A percentile compares a stretch with the other conserved stretches of the same genome.
phyloP scores from a whole-genome alignment of 2,329 filamentous ascomycete genomes.

The Fusarium verrucosum region DNA sequence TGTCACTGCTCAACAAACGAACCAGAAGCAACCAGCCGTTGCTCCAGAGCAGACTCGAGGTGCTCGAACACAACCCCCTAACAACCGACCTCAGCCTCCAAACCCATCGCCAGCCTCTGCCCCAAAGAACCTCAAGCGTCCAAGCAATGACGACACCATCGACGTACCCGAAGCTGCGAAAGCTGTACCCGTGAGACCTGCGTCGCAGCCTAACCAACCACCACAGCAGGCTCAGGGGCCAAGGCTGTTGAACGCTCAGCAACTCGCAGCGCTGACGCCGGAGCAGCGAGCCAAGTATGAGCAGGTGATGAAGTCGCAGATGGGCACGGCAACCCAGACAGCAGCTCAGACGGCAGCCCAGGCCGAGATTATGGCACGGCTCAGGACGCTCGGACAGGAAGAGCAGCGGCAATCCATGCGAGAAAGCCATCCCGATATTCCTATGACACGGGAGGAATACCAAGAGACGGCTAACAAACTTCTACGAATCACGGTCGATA shows the following conservation, averaged over 20 bases:
- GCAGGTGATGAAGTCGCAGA: slow-evolving; percentile 47
- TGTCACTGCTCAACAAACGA: slow-evolving; percentile 42
- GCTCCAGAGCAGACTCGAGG: slow-evolving; percentile 43
- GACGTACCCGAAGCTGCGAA: slow-evolving; percentile 44
- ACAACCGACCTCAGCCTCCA: slow-evolving; percentile 49
- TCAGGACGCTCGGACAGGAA: slow-evolving; percentile 52
- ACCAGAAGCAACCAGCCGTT: slow-evolving; percentile 45
- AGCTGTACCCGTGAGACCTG: slow-evolving; percentile 34
- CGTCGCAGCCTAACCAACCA: slow-evolving; percentile 40
- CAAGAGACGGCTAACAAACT: slow-evolving; percentile 58
- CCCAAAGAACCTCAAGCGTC: slow-evolving; percentile 61
- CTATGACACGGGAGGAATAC: slow-evolving; percentile 57
- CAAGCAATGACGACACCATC: slow-evolving; percentile 57
- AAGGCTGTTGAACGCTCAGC: slow-evolving; percentile 46
- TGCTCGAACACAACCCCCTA: slow-evolving; percentile 42
- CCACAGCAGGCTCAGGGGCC: slow-evolving; percentile 24
- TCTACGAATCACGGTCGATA: slow-evolving; percentile 52
- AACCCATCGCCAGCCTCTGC: slow-evolving; percentile 52
- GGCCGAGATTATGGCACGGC: slow-evolving; percentile 45
- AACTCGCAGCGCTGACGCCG: slow-evolving; percentile 53
- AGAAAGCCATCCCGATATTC: slow-evolving; percentile 57
- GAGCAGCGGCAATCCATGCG: slow-evolving; percentile 52
- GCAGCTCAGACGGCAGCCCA: too few relatives aligned
- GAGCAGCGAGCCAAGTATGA: slow-evolving; percentile 60
- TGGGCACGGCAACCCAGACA: slow-evolving; percentile 38